Conservation (phyloP, 148 eudicot species). For the Beta vulgaris region DNA sequence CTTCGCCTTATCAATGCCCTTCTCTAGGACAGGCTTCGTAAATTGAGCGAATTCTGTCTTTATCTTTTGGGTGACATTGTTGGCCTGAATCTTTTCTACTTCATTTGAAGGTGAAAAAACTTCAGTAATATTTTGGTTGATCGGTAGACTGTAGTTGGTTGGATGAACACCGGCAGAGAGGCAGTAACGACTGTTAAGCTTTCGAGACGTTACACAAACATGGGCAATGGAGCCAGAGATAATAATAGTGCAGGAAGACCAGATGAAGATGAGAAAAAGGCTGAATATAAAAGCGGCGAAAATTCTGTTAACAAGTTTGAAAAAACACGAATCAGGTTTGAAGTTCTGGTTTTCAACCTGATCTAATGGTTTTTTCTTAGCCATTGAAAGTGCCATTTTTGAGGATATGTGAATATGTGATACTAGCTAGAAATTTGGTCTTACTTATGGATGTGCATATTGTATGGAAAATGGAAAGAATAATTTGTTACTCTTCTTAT, state of each 20-base stretch:
- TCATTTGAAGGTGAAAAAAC: not conserved
- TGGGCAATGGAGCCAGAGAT: constrained; percentile 58
- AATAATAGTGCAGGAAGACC: constrained; percentile 56
- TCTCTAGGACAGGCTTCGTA: not conserved
- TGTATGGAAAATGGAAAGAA: not conserved
- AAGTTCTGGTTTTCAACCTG: constrained; percentile 16
- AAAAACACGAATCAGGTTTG: constrained; percentile 22
- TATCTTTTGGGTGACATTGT: too few species aligned
- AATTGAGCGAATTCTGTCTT: not conserved
- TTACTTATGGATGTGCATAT: not conserved
- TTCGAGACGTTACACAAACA: constrained; percentile 60
- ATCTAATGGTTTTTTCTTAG: constrained; percentile 37
- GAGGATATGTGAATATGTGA: not conserved
- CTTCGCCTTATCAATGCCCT: constrained; percentile 9
- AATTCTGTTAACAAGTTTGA: constrained; percentile 27
- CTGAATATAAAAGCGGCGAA: constrained; percentile 35
- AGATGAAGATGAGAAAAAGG: constrained; percentile 46
- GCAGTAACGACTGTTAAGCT: constrained; percentile 57
- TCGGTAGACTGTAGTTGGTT: not conserved
- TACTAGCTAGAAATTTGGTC: not conserved
- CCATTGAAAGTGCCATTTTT: constrained; percentile 33
- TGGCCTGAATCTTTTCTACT: too few species aligned
- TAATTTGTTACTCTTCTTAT: not conserved
- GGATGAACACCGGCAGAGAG: constrained; percentile 57
- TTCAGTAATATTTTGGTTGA: not conserved